Evolutionary conservation across 1,284 basidiomycete genomes (phyloP), one percentile per base, ranked within the genome.

Genomic region (Ganoderma sinense): DNA sequence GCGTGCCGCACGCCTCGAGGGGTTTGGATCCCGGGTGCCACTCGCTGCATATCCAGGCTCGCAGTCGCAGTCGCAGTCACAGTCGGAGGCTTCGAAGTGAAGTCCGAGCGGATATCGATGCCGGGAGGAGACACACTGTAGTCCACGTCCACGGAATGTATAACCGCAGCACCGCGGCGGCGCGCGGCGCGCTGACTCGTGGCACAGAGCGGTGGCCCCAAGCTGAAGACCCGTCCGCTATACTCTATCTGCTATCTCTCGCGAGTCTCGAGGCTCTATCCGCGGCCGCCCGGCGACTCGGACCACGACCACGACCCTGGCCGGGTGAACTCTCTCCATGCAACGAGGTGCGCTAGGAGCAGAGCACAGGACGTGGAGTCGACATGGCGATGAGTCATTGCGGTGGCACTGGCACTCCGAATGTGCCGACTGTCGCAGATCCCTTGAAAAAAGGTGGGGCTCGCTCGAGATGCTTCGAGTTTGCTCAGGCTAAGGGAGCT

Each of bases 191-290:
- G 18, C 4, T 20, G 53, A 20, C 53, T 33, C 53, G 31, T 20
- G 53, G 29, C 53, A 7, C 14, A 29, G 53, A 20, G 53, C 14
- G 5, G 23, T 23, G 48, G 4, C 13, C 36, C 23, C 20, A 26
- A 51, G 48, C 11, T 51, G 48, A 56, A 56, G 53, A 20, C 53
- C 53, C 53, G 53, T 56, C 53, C 53, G 29, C 29, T 56, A 56
- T 20, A 36, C 53, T 53, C 20, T 53, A 29, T 4, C 18, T 10
- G 36, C 36, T 36, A 36, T 36, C 36, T 36, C 3, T 36, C 6
- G 36, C 10, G 7, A 7, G 36, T 36, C 2, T 36, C 2, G 36
- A 36, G 53, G 18, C 53, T 26, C 51, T 53, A 11, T 10, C 23
- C 11, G 26, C 51, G 13, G 29, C 53, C 51, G 14, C 13, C 26